phyloP scores from a whole-genome alignment of 225 moss, liverwort and hornwort genomes.

The Polytrichum commune region DNA sequence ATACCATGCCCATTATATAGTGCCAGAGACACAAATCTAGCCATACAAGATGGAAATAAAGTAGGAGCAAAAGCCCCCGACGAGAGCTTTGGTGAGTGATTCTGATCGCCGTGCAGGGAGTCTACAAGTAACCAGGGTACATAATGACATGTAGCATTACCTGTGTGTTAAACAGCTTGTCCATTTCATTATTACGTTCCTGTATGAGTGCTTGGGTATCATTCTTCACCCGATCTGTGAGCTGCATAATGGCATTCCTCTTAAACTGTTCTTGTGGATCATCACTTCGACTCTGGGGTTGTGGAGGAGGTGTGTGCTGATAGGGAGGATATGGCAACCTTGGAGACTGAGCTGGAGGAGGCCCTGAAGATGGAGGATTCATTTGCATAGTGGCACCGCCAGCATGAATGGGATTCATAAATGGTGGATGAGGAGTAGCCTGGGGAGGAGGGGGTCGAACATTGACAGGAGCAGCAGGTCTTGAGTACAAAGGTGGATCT shows the following conservation, averaged over 20 bases:
- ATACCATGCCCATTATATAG: too few relatives aligned
- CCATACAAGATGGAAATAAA: too few relatives aligned
- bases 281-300: slow-evolving; percentile 38
- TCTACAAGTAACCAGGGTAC: background rate
- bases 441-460: slow-evolving; percentile 51
- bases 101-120: background rate
- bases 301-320: slow-evolving; percentile 47
- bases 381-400: slow-evolving; percentile 45
- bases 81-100: too few relatives aligned
- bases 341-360: slow-evolving; percentile 47
- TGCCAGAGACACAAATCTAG: too few relatives aligned
- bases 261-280: slow-evolving; percentile 77
- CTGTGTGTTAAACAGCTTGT: slow-evolving; percentile 77
- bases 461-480: slow-evolving; percentile 40
- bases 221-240: slow-evolving; percentile 56
- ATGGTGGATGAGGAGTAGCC: slow-evolving; percentile 59
- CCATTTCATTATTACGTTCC: slow-evolving; percentile 76
- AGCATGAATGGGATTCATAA: slow-evolving; percentile 87
- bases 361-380: slow-evolving; percentile 44
- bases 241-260: slow-evolving; percentile 50
- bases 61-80: too few relatives aligned
- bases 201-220: slow-evolving; percentile 58
- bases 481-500: slow-evolving; percentile 89
- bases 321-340: slow-evolving; percentile 79
- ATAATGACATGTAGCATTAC: slow-evolving; percentile 9